Conservation (phyloP, 805 yeast species). For the Cyberlindnera nakhonratchasimensis region DNA sequence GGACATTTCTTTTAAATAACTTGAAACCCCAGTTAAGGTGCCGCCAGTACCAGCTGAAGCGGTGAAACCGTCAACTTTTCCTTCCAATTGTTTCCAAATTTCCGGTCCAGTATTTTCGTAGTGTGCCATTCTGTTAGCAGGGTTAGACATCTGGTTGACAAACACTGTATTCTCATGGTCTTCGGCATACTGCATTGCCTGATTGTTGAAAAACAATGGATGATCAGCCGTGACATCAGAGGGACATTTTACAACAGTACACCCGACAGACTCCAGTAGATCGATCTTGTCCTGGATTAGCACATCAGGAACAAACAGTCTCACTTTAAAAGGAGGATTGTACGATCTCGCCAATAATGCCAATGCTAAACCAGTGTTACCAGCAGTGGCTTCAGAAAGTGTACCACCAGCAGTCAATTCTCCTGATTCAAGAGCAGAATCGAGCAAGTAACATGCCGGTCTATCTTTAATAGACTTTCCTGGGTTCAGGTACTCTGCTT, state of each 20-base stretch:
- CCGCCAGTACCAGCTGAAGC: conserved; percentile 86
- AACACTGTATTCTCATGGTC: conserved; percentile 53
- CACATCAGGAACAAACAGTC: conserved; percentile 78
- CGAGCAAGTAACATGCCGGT: conserved; percentile 67
- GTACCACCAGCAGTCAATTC: conserved; percentile 65
- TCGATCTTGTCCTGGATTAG: conserved; percentile 66
- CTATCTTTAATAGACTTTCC: conserved; percentile 85
- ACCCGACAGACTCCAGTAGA: conserved; percentile 59
- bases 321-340: conserved; percentile 42
- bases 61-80: conserved; percentile 57
- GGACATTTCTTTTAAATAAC: conserved; percentile 49
- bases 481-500: conserved; percentile 69
- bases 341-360: conserved; percentile 53
- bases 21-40: conserved; percentile 71
- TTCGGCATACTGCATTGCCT: conserved; percentile 30
- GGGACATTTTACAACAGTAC: conserved; percentile 58
- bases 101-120: conserved; percentile 75
- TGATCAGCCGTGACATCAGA: conserved; percentile 57
- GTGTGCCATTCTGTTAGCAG: conserved; percentile 69
- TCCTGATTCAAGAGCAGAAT: conserved; percentile 46
- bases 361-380: conserved; percentile 80
- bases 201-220: conserved; percentile 33
- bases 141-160: conserved; percentile 81
- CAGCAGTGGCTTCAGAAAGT: conserved; percentile 79
- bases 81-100: conserved; percentile 56